Conservation (phyloP, 495 filamentous ascomycete genomes). For the Trichoderma erinaceum region DNA sequence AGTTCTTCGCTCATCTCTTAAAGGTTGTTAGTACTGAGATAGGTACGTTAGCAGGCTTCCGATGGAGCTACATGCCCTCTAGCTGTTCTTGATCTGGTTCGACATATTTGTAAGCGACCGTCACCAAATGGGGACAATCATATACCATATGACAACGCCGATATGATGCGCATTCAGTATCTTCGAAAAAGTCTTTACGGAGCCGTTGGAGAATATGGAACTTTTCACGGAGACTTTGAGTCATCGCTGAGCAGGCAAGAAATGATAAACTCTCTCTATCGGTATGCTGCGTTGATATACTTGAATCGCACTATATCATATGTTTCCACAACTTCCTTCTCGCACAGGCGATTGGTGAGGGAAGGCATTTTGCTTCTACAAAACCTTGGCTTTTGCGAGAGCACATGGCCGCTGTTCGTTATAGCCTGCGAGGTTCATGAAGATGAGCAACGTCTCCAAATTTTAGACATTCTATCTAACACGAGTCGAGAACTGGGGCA, state of each 20-base stretch:
- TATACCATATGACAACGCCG: background rate
- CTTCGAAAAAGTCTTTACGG: background rate
- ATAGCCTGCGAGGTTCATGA: constrained; percentile 5
- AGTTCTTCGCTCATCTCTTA: background rate
- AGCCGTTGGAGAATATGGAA: background rate
- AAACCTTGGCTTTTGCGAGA: constrained; percentile 4
- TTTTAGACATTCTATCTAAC: background rate
- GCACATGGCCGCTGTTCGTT: background rate
- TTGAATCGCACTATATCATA: background rate
- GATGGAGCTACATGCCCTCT: background rate
- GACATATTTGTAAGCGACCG: background rate
- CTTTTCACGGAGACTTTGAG: background rate
- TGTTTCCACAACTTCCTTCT: background rate
- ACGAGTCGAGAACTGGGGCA: background rate
- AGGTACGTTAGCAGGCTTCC: background rate
- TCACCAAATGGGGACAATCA: background rate
- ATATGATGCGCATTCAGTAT: background rate
- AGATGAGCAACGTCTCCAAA: constrained; percentile 8
- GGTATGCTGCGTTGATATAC: constrained; percentile 6
- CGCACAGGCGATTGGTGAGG: background rate
- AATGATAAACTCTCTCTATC: background rate
- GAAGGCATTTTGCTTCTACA: background rate
- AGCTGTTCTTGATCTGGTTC: background rate
- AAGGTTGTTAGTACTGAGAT: background rate
- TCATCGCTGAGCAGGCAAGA: background rate